Evolutionary conservation across 805 yeast genomes (phyloP).

Genomic region (Hanseniaspora singularis): DNA sequence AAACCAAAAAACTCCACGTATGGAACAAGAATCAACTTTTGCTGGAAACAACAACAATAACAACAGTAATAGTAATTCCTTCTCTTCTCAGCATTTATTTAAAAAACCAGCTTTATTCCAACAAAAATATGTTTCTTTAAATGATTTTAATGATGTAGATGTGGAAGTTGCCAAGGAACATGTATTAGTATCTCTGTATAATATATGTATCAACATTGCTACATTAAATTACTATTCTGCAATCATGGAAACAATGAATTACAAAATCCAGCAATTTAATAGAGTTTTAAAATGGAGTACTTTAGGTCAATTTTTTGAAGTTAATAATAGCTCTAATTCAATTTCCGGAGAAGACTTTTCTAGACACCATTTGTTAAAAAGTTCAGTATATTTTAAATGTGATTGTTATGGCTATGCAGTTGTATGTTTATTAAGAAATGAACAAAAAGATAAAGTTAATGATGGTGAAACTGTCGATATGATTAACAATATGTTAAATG

Average conservation of each 20-base stretch:
- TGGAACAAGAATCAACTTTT: not conserved
- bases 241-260: slow-evolving; percentile 32
- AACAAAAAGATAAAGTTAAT: slow-evolving; percentile 38
- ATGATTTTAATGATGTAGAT: slow-evolving; percentile 17
- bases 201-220: slow-evolving; percentile 44
- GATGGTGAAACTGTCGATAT: slow-evolving; percentile 36
- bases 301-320: slow-evolving; percentile 36
- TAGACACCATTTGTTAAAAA: slow-evolving; percentile 14
- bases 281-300: slow-evolving; percentile 39
- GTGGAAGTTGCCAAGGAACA: slow-evolving; percentile 9
- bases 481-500: slow-evolving; percentile 29
- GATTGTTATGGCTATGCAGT: slow-evolving; percentile 16
- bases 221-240: slow-evolving; percentile 44
- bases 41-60: not conserved
- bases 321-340: slow-evolving; percentile 22
- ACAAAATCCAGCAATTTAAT: slow-evolving; percentile 33
- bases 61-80: not conserved
- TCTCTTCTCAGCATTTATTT: slow-evolving; percentile 5
- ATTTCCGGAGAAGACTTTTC: slow-evolving; percentile 2
- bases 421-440: slow-evolving; percentile 33
- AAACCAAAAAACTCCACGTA: not conserved
- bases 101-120: slow-evolving; percentile 8
- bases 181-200: slow-evolving; percentile 20
- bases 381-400: slow-evolving; percentile 15
- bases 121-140: slow-evolving; percentile 14